Conservation (phyloP, 2,329 filamentous ascomycete genomes). For the Colletotrichum musae region DNA sequence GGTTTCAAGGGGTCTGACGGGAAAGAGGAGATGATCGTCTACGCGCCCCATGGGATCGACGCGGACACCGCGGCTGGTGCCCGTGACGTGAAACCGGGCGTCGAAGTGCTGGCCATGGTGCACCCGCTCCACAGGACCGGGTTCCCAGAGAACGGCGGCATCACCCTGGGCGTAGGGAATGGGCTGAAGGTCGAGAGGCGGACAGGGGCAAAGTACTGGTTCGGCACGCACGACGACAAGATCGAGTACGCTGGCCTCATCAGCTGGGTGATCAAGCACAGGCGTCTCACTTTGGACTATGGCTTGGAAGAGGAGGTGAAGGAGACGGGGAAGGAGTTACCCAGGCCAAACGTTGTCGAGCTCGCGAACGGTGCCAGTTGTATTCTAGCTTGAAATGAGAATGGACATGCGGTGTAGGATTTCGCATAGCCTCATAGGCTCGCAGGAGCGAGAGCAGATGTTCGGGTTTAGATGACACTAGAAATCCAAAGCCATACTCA, state of each 20-base stretch:
- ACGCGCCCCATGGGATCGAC: conserved; percentile 2
- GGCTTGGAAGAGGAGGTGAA: conserved; percentile 10
- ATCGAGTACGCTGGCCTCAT: conserved; percentile 14
- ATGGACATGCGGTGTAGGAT: too few species aligned
- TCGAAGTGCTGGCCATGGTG: not conserved
- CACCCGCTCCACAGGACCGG: conserved; percentile 11
- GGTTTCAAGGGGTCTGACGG: not conserved
- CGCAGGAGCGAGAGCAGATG: too few species aligned
- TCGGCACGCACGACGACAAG: conserved; percentile 22
- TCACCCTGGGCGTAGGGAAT: not conserved
- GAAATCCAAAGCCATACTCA: too few species aligned
- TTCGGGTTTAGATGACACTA: too few species aligned
- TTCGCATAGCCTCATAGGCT: too few species aligned
- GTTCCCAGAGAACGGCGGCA: not conserved
- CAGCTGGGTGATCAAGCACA: conserved; percentile 1
- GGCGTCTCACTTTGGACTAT: not conserved
- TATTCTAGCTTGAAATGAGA: not conserved
- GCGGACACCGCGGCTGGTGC: not conserved
- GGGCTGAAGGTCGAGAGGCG: conserved; percentile 10
- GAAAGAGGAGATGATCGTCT: not conserved
- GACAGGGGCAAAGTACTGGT: conserved; percentile 13
- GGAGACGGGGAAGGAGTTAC: not conserved
- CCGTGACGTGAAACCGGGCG: not conserved
- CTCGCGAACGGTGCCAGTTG: not conserved
- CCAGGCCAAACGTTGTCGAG: not conserved